Evolutionary conservation across 768 basidiomycete species (phyloP).

Genomic region (Russula olivacea): DNA sequence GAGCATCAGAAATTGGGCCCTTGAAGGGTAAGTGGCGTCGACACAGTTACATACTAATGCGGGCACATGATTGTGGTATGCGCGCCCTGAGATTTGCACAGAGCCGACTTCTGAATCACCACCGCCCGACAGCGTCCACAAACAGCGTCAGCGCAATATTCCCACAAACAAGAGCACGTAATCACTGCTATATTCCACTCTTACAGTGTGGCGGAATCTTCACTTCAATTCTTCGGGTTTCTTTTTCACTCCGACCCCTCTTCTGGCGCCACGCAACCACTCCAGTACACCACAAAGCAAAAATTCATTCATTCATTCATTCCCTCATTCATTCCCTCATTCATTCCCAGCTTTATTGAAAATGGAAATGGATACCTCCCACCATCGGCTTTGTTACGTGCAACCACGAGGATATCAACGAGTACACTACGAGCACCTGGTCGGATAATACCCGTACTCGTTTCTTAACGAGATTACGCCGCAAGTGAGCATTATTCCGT

Average conservation of each 20-base stretch:
- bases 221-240: not conserved
- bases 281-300: not conserved
- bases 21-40: not conserved
- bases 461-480: not conserved
- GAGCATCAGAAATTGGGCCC: slow-evolving; percentile 29
- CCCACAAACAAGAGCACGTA: not conserved
- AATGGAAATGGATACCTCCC: not conserved
- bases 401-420: not conserved
- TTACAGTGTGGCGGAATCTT: not conserved
- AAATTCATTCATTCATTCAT: not conserved
- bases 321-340: not conserved
- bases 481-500: not conserved
- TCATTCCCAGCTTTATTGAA: not conserved
- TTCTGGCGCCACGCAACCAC: not conserved
- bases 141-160: not conserved
- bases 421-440: not conserved
- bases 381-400: not conserved
- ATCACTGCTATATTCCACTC: too few species aligned
- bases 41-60: not conserved
- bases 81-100: not conserved
- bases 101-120: not conserved
- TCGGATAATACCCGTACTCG: too few species aligned
- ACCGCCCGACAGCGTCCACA: not conserved
- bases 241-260: not conserved
- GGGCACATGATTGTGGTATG: not conserved